These are phyloP conservation scores for Aegle marmelos DNA, from an alignment of 345 rosid genomes.

Conservation along the genomic window DNA sequence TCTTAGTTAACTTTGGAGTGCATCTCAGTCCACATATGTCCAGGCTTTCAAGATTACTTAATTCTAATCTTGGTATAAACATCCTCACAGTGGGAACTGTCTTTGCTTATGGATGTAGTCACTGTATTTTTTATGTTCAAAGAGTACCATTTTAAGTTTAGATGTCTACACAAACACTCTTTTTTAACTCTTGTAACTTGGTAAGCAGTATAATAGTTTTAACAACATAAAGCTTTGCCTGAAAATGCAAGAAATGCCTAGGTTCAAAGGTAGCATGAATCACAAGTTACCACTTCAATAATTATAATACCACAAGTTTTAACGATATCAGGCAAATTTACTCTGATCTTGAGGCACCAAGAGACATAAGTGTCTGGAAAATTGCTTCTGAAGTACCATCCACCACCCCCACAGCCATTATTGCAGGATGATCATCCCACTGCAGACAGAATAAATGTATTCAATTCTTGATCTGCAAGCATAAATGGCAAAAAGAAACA, in stretches of 20 bases:
- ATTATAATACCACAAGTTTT: background rate
- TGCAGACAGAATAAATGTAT: constrained; percentile 20
- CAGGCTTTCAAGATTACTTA: background rate
- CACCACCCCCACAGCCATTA: constrained; percentile 95
- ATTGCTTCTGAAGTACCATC: constrained; percentile 92
- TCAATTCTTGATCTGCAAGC: constrained; percentile 4
- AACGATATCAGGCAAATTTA: constrained; percentile 29
- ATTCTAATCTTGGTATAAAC: background rate
- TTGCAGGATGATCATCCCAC: constrained; percentile 99
- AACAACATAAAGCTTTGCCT: background rate
- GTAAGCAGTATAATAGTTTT: background rate
- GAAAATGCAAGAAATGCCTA: background rate
- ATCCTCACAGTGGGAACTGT: background rate
- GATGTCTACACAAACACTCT: background rate
- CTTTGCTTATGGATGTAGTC: background rate
- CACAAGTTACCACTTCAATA: constrained; percentile 1
- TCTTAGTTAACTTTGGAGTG: background rate
- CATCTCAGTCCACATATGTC: background rate
- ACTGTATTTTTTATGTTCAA: background rate
- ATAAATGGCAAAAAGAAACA: constrained; percentile 15
- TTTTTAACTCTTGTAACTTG: background rate
- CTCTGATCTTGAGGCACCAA: constrained; percentile 95
- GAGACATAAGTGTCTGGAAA: constrained; percentile 91
- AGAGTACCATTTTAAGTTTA: background rate
- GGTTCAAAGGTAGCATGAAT: background rate